Conservation (phyloP, 1,284 basidiomycete genomes). For the Sparassis latifolia region DNA sequence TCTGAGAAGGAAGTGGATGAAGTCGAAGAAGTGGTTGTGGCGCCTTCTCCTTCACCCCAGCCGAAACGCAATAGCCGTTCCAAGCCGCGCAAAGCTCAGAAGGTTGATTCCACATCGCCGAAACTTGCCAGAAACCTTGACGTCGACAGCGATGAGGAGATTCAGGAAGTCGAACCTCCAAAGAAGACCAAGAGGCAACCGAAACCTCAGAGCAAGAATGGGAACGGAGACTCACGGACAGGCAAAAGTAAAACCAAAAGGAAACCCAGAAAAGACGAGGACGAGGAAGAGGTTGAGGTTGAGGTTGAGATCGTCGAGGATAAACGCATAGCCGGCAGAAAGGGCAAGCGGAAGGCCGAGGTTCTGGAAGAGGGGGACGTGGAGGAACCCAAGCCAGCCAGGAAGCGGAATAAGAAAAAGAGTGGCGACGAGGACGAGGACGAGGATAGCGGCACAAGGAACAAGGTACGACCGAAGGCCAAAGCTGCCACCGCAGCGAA, state of each 20-base stretch:
- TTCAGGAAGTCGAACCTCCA: conserved; percentile 7
- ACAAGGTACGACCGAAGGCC: neutral
- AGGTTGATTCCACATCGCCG: neutral
- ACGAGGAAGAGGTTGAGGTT: conserved; percentile 3
- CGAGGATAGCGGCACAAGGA: neutral
- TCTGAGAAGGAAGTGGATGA: neutral
- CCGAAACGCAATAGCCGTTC: conserved; percentile 1
- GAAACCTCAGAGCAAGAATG: conserved; percentile 1
- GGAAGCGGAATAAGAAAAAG: conserved; percentile 3
- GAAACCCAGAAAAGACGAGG: conserved; percentile 1
- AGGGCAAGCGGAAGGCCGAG: conserved; percentile 28
- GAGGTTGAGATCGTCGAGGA: conserved; percentile 4
- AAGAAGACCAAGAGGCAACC: conserved; percentile 1
- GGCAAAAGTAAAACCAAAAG: neutral
- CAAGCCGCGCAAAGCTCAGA: neutral
- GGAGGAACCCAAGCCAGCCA: conserved; percentile 1
- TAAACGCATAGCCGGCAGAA: conserved; percentile 13
- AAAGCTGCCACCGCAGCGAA: conserved; percentile 3
- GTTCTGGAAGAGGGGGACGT: conserved; percentile 2
- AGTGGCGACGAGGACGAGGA: conserved; percentile 2
- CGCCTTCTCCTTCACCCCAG: neutral
- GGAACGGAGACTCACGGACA: neutral
- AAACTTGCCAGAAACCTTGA: neutral
- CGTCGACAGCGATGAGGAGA: conserved; percentile 3
- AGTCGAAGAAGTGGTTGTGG: conserved; percentile 1